These are phyloP conservation scores for Elongisporangium prolatum DNA, from an alignment of 352 stramenopile species.

Conservation along the genomic window DNA sequence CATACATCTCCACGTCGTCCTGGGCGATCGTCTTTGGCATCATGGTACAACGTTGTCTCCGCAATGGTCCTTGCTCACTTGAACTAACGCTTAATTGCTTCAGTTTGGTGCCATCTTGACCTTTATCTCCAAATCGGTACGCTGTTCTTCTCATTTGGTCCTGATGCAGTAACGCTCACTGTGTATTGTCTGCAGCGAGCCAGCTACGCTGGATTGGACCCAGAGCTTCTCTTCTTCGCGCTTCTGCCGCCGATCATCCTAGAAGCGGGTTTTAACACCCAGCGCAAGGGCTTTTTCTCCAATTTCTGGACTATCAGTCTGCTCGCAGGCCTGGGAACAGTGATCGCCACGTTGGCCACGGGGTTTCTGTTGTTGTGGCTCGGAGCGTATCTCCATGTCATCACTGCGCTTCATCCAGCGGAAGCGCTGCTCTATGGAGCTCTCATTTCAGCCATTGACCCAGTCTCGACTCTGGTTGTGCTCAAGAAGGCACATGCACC, in stretches of 20 bases:
- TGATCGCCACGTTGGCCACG: conserved; percentile 46
- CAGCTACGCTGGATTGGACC: conserved; percentile 38
- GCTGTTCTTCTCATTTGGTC: conserved; percentile 1
- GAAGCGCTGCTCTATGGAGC: conserved; percentile 89
- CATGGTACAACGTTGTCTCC: conserved; percentile 14
- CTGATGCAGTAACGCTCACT: not conserved
- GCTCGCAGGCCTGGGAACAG: conserved; percentile 40
- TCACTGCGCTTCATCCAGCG: conserved; percentile 66
- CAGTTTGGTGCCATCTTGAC: conserved; percentile 37
- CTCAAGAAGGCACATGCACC: conserved; percentile 80
- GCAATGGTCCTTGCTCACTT: not conserved
- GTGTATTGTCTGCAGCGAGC: conserved; percentile 21
- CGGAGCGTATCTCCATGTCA: conserved; percentile 25
- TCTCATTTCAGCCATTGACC: conserved; percentile 91
- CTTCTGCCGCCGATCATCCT: conserved; percentile 63
- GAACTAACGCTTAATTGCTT: not conserved
- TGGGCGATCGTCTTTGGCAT: conserved; percentile 63
- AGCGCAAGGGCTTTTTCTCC: conserved; percentile 56
- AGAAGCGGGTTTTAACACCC: conserved; percentile 58
- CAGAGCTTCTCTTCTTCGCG: conserved; percentile 58
- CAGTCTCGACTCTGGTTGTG: conserved; percentile 88
- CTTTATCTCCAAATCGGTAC: conserved; percentile 33
- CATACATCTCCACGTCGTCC: conserved; percentile 54
- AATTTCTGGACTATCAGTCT: conserved; percentile 42
- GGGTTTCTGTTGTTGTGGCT: conserved; percentile 40